phyloP scores from a whole-genome alignment of 2,329 filamentous ascomycete genomes.

The Colletotrichum trifolii region DNA sequence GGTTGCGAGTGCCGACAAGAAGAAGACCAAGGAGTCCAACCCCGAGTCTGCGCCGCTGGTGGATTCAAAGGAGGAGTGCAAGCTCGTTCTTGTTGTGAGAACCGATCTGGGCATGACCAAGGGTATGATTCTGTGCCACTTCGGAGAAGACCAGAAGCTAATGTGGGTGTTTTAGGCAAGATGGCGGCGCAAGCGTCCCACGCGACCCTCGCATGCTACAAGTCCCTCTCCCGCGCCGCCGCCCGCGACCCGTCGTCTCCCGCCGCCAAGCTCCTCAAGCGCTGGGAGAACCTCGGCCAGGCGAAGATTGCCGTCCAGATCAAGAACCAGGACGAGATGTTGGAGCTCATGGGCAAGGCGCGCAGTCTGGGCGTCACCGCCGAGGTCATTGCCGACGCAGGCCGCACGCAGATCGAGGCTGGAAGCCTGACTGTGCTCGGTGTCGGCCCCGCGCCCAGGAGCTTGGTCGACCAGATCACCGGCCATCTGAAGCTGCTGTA shows the following conservation, averaged over 20 bases:
- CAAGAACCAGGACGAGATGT: constrained; percentile 85
- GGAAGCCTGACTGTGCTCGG: constrained; percentile 94
- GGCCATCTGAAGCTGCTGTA: constrained; percentile 86
- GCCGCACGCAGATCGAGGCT: constrained; percentile 93
- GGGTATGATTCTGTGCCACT: constrained; percentile 66
- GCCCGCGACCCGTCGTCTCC: constrained; percentile 61
- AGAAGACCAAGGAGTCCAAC: constrained; percentile 47
- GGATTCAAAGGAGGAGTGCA: constrained; percentile 81
- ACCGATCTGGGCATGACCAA: constrained; percentile 98
- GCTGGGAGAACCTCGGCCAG: constrained; percentile 89
- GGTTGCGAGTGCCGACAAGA: constrained; percentile 52
- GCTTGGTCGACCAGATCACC: constrained; percentile 86
- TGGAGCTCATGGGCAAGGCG: constrained; percentile 80
- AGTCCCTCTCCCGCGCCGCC: constrained; percentile 73
- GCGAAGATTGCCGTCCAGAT: constrained; percentile 93
- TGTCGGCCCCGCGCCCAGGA: constrained; percentile 83
- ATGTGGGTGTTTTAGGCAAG: constrained; percentile 73
- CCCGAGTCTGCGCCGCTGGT: constrained; percentile 40
- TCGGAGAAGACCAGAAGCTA: neutral
- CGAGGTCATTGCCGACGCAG: constrained; percentile 93
- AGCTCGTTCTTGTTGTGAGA: constrained; percentile 90
- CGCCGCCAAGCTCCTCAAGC: constrained; percentile 73
- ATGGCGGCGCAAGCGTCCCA: constrained; percentile 96
- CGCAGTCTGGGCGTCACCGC: constrained; percentile 86
- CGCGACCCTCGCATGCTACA: constrained; percentile 98